Evolutionary conservation across 2,329 filamentous ascomycete genomes (phyloP).

Genomic region (Phyllosticta citribraziliensis): DNA sequence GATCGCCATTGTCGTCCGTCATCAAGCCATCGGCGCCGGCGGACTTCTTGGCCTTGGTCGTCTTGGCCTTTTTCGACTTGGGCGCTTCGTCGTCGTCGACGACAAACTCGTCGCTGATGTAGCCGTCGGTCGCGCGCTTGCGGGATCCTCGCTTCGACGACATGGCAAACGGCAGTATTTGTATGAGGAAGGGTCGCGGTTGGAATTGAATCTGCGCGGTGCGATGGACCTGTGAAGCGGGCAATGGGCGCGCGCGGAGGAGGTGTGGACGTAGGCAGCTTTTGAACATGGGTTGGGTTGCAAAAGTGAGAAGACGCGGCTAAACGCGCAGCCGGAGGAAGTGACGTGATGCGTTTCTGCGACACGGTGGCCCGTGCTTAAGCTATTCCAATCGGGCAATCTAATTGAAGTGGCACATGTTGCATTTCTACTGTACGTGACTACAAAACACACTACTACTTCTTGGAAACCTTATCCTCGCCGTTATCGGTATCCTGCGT

Average conservation of each 20-base stretch:
- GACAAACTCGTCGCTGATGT: constrained; percentile 7
- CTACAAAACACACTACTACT: not conserved
- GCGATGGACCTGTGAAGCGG: not conserved
- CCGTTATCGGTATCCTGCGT: not conserved
- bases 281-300: not conserved
- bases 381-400: not conserved
- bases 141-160: not conserved
- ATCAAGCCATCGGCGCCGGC: constrained; percentile 14
- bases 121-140: constrained; percentile 1
- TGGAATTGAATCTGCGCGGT: not conserved
- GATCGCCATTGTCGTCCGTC: constrained; percentile 32
- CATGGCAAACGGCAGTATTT: not conserved
- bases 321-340: not conserved
- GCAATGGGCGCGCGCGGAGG: not conserved
- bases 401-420: not conserved
- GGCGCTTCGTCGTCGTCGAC: constrained; percentile 3
- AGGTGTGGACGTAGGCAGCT: not conserved
- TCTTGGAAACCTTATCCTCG: not conserved
- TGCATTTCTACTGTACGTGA: not conserved
- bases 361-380: not conserved
- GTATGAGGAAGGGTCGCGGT: not conserved
- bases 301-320: not conserved
- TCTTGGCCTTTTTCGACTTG: constrained; percentile 5
- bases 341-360: not conserved
- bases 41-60: not conserved